Conservation (phyloP, 805 yeast genomes). For the Ogataea zsoltii region DNA sequence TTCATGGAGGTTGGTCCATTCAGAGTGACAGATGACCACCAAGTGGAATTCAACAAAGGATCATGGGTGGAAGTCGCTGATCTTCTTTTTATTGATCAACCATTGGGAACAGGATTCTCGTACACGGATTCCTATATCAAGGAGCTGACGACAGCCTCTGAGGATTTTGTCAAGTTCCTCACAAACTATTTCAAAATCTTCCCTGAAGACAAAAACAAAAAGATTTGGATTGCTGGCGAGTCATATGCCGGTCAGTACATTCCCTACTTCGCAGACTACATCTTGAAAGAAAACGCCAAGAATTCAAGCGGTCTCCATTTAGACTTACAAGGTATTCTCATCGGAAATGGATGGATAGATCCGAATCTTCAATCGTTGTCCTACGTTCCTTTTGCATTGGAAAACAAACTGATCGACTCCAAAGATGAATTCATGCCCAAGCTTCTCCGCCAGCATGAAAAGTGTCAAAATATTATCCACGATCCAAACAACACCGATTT, state of each 20-base stretch:
- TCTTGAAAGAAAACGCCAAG: constrained; percentile 47
- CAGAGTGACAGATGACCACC: constrained; percentile 45
- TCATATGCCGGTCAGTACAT: constrained; percentile 97
- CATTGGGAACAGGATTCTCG: constrained; percentile 91
- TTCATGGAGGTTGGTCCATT: constrained; percentile 91
- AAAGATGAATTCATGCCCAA: constrained; percentile 40
- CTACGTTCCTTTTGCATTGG: constrained; percentile 68
- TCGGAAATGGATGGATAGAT: constrained; percentile 95
- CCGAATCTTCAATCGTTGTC: constrained; percentile 84
- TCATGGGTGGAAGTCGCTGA: constrained; percentile 84
- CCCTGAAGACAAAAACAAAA: constrained; percentile 66
- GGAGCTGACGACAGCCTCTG: constrained; percentile 58
- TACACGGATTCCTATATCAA: constrained; percentile 53
- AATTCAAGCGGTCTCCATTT: constrained; percentile 27
- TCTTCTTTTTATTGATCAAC: constrained; percentile 88
- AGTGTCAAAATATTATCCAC: constrained; percentile 57
- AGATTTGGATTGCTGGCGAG: constrained; percentile 86
- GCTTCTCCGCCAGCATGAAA: constrained; percentile 52
- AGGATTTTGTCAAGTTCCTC: constrained; percentile 65
- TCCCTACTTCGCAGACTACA: constrained; percentile 76
- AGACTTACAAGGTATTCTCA: constrained; percentile 64
- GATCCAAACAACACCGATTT: constrained; percentile 25
- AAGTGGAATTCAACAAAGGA: constrained; percentile 60
- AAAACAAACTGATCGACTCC: constrained; percentile 53
- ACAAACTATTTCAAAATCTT: constrained; percentile 65